These are phyloP conservation scores for Neurospora africana DNA, from an alignment of 495 filamentous ascomycete species.

Conservation along the genomic window DNA sequence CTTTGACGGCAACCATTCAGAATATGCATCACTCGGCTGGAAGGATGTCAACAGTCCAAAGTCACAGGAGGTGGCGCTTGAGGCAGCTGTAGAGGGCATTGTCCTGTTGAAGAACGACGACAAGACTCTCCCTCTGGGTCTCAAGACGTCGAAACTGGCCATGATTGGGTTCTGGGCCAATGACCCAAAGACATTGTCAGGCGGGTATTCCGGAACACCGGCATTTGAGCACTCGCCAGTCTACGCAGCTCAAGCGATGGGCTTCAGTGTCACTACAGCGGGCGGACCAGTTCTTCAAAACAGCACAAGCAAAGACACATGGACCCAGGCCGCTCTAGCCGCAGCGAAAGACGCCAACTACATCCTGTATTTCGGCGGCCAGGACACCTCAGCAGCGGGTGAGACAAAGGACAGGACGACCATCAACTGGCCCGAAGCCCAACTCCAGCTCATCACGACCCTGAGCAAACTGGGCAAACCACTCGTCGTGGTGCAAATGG, in stretches of 20 bases:
- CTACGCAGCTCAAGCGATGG: constrained; percentile 22
- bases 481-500: constrained; percentile 34
- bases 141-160: constrained; percentile 14
- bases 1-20: constrained; percentile 13
- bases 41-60: constrained; percentile 15
- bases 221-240: constrained; percentile 22
- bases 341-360: constrained; percentile 30
- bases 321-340: constrained; percentile 36
- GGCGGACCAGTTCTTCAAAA: constrained; percentile 28
- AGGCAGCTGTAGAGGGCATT: constrained; percentile 21
- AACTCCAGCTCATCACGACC: constrained; percentile 30
- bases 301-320: constrained; percentile 46
- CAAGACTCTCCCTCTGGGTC: constrained; percentile 19
- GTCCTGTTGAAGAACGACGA: constrained; percentile 26
- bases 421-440: constrained; percentile 35
- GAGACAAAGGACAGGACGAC: constrained; percentile 32
- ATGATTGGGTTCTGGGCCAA: constrained; percentile 31
- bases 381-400: constrained; percentile 28
- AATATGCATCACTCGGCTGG: constrained; percentile 9
- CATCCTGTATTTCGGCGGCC: constrained; percentile 35
- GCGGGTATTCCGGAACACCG: constrained; percentile 29
- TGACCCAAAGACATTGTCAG: constrained; percentile 21
- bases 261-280: constrained; percentile 15
- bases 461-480: constrained; percentile 30
- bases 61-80: constrained; percentile 19